Evolutionary conservation across 352 stramenopile genomes (phyloP).

Genomic region (Pythium apleroticum): DNA sequence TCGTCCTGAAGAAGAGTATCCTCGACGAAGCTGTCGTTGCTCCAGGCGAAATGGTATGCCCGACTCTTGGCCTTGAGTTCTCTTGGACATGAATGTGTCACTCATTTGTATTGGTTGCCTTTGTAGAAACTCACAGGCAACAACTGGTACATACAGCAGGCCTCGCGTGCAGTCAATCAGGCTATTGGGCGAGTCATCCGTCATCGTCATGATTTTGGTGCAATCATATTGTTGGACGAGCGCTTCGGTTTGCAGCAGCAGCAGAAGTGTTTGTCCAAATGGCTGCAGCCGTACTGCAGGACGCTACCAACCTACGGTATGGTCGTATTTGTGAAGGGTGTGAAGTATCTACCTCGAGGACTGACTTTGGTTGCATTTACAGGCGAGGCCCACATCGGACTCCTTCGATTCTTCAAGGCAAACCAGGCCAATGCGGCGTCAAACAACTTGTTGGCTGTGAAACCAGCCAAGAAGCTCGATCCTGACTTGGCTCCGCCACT

Average conservation of each 20-base stretch:
- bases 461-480: conserved; percentile 7
- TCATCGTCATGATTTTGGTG: conserved; percentile 97
- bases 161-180: conserved; percentile 98
- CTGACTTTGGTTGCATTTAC: not conserved
- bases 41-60: conserved; percentile 59
- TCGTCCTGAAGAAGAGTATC: conserved; percentile 97
- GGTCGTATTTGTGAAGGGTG: conserved; percentile 6
- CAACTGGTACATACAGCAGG: conserved; percentile 99
- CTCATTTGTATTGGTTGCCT: not conserved
- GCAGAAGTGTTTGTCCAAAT: conserved; percentile 93
- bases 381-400: conserved; percentile 82
- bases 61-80: not conserved
- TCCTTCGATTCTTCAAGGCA: conserved; percentile 81
- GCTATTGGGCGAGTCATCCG: conserved; percentile 98
- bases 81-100: not conserved
- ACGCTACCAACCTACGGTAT: conserved; percentile 68
- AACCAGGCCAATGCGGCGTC: conserved; percentile 53
- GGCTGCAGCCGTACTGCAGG: conserved; percentile 88
- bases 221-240: conserved; percentile 97
- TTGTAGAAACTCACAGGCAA: conserved; percentile 90
- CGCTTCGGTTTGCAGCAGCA: conserved; percentile 93
- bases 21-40: conserved; percentile 82
- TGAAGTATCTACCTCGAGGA: not conserved
- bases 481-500: conserved; percentile 12
- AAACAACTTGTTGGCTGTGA: conserved; percentile 4